A percentile compares a stretch with the other conserved stretches of the same genome.
Conservation (phyloP, 148 eudicot species). For the Camellia lanceoleosa region DNA sequence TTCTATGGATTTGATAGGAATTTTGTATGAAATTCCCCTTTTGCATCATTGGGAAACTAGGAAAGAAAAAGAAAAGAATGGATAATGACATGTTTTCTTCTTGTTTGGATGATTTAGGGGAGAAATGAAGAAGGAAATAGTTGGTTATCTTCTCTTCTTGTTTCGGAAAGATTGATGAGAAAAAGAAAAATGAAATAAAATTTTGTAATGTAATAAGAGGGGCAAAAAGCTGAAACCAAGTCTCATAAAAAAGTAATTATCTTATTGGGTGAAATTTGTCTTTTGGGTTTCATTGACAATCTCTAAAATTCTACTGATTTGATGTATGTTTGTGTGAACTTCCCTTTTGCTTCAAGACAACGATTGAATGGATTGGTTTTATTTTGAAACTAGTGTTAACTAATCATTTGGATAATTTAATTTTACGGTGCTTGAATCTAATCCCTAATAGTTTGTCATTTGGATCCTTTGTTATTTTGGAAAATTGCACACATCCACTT, state of each 20-base stretch:
- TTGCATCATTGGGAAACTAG: not conserved
- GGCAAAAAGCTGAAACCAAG: too few relatives aligned
- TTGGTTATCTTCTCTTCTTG: too few relatives aligned
- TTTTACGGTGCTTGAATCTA: not conserved
- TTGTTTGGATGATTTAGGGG: too few relatives aligned
- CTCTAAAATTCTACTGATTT: not conserved
- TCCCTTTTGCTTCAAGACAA: not conserved
- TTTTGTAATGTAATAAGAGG: too few relatives aligned
- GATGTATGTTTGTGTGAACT: not conserved
- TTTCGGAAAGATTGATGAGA: too few relatives aligned
- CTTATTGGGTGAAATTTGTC: not conserved
- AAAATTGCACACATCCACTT: not conserved
- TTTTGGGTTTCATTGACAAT: not conserved
- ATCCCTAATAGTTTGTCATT: not conserved
- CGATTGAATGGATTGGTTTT: not conserved
- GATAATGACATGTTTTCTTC: too few relatives aligned
- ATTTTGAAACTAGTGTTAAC: not conserved
- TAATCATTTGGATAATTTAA: not conserved
- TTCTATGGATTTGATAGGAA: not conserved
- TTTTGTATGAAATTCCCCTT: not conserved
- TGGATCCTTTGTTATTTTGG: not conserved
- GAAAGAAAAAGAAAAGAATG: too few relatives aligned
- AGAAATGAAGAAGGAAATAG: too few relatives aligned
- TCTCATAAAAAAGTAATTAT: too few relatives aligned
- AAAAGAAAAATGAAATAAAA: too few relatives aligned